Percentiles rank a stretch among this genome's conserved stretches.
Conservation (phyloP, 2,329 filamentous ascomycete species). For the Exophiala spinifera region DNA sequence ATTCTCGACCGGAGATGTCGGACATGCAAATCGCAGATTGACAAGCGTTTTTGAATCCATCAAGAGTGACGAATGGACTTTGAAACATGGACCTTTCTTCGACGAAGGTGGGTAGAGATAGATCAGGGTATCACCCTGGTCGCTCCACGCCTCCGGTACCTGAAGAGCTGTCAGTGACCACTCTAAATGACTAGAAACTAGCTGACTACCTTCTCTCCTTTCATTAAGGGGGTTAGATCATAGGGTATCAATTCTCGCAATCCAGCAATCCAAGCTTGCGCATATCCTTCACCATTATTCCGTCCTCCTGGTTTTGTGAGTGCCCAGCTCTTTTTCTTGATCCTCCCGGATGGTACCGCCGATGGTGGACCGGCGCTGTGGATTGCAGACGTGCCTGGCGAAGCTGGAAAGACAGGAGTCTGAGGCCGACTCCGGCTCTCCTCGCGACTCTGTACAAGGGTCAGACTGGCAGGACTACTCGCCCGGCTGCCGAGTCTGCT, state of each 20-base stretch:
- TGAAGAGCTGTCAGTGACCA: slow-evolving; percentile 27
- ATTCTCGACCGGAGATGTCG: slow-evolving; percentile 10
- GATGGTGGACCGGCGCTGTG: slow-evolving; percentile 16
- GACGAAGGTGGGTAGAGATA: slow-evolving; percentile 59
- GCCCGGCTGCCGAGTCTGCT: slow-evolving; percentile 34
- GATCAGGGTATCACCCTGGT: slow-evolving; percentile 60
- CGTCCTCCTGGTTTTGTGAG: slow-evolving; percentile 36
- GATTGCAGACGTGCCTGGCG: slow-evolving; percentile 4
- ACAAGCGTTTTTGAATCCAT: slow-evolving; percentile 45
- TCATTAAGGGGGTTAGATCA: slow-evolving; percentile 50
- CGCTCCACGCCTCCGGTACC: slow-evolving; percentile 61
- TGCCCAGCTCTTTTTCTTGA: slow-evolving; percentile 46
- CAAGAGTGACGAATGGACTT: slow-evolving; percentile 58
- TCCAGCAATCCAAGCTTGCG: slow-evolving; percentile 57
- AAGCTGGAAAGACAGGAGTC: slow-evolving; percentile 23
- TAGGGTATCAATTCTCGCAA: slow-evolving; percentile 56
- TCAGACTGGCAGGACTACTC: slow-evolving; percentile 19
- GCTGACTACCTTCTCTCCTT: slow-evolving; percentile 49
- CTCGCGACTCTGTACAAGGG: slow-evolving; percentile 14
- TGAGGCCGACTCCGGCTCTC: slow-evolving; percentile 28
- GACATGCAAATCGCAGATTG: slow-evolving; percentile 18
- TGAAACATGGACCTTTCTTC: slow-evolving; percentile 58
- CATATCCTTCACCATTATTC: slow-evolving; percentile 31
- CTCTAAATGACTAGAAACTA: neutral
- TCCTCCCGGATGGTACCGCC: slow-evolving; percentile 21